Evolutionary conservation across 2,329 filamentous ascomycete species (phyloP).

Genomic region (Trichophyton rubrum): DNA sequence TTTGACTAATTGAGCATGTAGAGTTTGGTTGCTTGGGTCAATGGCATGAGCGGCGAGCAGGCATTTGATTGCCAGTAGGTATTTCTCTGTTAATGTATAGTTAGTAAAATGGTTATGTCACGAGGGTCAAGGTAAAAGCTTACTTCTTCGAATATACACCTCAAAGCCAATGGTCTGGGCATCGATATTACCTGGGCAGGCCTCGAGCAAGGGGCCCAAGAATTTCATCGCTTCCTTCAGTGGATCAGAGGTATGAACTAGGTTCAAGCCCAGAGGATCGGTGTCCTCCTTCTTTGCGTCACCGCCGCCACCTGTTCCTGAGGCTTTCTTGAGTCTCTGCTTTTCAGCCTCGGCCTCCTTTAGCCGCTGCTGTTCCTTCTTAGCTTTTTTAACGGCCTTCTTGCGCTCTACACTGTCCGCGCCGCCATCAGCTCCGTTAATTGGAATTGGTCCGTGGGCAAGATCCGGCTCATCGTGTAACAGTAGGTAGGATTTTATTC

Average conservation of each 20-base stretch:
- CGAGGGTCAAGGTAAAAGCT: constrained; percentile 23
- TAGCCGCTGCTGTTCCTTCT: constrained; percentile 61
- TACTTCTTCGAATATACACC: constrained; percentile 73
- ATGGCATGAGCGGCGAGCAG: constrained; percentile 60
- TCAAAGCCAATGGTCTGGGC: constrained; percentile 81
- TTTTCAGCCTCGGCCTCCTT: constrained; percentile 72
- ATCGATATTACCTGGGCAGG: constrained; percentile 66
- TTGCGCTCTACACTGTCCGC: constrained; percentile 56
- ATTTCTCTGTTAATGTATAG: constrained; percentile 52
- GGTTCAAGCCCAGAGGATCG: constrained; percentile 69
- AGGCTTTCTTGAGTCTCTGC: constrained; percentile 70
- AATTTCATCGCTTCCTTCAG: constrained; percentile 81
- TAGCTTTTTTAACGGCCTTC: constrained; percentile 82
- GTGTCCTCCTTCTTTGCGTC: constrained; percentile 75
- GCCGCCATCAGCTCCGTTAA: constrained; percentile 40
- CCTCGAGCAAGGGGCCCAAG: constrained; percentile 66
- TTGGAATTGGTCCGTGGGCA: constrained; percentile 45
- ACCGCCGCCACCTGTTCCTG: constrained; percentile 45
- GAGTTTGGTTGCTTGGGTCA: constrained; percentile 54
- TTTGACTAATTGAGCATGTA: constrained; percentile 62
- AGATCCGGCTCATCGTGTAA: constrained; percentile 63
- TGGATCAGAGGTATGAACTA: constrained; percentile 70
- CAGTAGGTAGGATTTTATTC: constrained; percentile 66
- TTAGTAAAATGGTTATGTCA: background rate
- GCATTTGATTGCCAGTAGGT: constrained; percentile 74